These are phyloP conservation scores for Magnaporthiopsis poae DNA, from an alignment of 2,329 filamentous ascomycete genomes.

Conservation along the genomic window DNA sequence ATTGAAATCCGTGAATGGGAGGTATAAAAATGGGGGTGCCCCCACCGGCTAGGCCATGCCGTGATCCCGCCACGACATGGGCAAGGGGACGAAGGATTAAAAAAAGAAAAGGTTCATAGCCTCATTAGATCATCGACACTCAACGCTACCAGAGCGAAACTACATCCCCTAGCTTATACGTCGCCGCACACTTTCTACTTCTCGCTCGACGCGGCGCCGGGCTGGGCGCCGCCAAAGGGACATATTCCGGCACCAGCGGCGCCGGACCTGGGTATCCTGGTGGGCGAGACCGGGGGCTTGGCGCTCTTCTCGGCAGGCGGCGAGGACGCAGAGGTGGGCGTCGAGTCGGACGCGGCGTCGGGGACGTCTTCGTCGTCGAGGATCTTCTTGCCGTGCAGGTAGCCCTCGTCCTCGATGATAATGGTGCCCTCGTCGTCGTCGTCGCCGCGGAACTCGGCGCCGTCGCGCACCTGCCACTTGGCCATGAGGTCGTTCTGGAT, in stretches of 20 bases:
- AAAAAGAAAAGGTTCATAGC: background rate
- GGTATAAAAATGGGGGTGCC: background rate
- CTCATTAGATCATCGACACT: background rate
- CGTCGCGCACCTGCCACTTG: conserved; percentile 68
- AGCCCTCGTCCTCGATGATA: conserved; percentile 48
- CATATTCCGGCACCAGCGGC: background rate
- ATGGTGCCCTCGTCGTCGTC: conserved; percentile 29
- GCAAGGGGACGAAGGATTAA: background rate
- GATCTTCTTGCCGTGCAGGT: conserved; percentile 53
- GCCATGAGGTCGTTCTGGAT: conserved; percentile 80
- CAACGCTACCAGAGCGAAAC: background rate
- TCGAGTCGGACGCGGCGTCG: conserved; percentile 10
- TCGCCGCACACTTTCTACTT: background rate
- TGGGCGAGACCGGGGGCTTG: background rate
- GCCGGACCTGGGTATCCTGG: conserved; percentile 4
- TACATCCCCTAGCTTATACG: background rate
- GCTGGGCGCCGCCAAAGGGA: conserved; percentile 2
- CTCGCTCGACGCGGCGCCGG: background rate
- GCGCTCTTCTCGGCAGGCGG: background rate
- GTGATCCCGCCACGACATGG: background rate
- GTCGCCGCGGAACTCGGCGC: conserved; percentile 45
- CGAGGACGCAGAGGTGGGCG: background rate
- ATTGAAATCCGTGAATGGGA: background rate
- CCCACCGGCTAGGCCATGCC: background rate
- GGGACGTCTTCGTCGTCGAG: conserved; percentile 30